phyloP scores from a whole-genome alignment of 2,329 filamentous ascomycete genomes.

The Coniochaeta pulveracea region DNA sequence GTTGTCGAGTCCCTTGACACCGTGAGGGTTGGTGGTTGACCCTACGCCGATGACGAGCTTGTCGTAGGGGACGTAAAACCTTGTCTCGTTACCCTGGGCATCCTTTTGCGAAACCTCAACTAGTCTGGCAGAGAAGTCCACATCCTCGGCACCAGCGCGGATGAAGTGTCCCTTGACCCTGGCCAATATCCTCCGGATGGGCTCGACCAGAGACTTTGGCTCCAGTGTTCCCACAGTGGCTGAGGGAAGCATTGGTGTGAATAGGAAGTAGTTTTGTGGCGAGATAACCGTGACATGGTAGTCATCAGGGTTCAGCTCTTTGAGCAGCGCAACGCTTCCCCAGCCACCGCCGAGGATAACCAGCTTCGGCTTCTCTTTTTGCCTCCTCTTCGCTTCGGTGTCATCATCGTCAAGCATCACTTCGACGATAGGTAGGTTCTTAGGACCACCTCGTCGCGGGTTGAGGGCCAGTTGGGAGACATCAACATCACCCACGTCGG shows the following conservation, averaged over 20 bases:
- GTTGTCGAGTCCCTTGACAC: constrained; percentile 87
- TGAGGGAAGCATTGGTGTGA: constrained; percentile 95
- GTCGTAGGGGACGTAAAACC: constrained; percentile 94
- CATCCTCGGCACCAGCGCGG: constrained; percentile 73
- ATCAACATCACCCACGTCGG: constrained; percentile 57
- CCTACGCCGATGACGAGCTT: constrained; percentile 90
- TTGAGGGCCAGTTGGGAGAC: constrained; percentile 77
- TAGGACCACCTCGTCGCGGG: constrained; percentile 75
- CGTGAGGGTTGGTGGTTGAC: constrained; percentile 87
- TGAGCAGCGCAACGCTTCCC: constrained; percentile 86
- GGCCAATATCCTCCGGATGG: constrained; percentile 73
- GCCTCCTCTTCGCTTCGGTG: constrained; percentile 51
- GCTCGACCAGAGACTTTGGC: constrained; percentile 82
- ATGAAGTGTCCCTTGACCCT: constrained; percentile 80
- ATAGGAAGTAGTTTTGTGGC: constrained; percentile 92
- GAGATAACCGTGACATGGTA: constrained; percentile 95
- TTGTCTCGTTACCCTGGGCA: constrained; percentile 56
- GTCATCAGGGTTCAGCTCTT: constrained; percentile 78
- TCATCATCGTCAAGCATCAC: constrained; percentile 85
- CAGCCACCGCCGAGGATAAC: constrained; percentile 91
- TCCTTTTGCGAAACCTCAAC: constrained; percentile 75
- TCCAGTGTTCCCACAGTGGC: constrained; percentile 94
- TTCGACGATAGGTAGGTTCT: constrained; percentile 88
- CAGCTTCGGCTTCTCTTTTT: constrained; percentile 82
- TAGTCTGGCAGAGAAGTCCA: constrained; percentile 85